phyloP scores from a whole-genome alignment of 495 filamentous ascomycete species.

The Neurospora tetraspora region DNA sequence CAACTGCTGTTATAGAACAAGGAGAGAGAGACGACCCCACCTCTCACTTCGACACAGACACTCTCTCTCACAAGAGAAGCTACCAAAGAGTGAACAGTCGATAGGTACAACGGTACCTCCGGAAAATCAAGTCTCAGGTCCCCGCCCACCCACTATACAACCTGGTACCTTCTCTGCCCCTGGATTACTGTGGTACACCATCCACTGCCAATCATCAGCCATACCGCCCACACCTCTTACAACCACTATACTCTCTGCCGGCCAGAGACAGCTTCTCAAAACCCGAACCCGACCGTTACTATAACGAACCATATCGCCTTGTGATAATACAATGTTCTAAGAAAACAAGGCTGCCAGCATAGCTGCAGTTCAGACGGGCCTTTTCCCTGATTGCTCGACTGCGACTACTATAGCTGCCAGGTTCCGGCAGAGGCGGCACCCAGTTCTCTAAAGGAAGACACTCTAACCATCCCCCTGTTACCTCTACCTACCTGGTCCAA shows the following conservation, averaged over 20 bases:
- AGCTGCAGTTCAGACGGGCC: constrained; percentile 5
- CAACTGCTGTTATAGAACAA: not conserved
- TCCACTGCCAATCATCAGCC: not conserved
- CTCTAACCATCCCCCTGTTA: constrained; percentile 3
- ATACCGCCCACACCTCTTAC: not conserved
- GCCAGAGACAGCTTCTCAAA: constrained; percentile 2
- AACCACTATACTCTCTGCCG: constrained; percentile 5
- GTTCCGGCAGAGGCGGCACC: constrained; percentile 13
- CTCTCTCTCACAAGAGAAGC: not conserved
- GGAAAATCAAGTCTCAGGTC: not conserved
- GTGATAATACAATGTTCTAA: constrained; percentile 6
- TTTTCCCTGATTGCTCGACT: constrained; percentile 10
- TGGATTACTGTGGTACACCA: constrained; percentile 1
- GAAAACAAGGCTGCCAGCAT: constrained; percentile 3
- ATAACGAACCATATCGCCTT: not conserved
- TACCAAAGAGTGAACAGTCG: not conserved
- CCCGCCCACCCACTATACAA: not conserved
- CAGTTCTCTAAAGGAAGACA: too few species aligned
- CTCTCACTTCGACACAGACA: not conserved
- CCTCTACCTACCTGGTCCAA: not conserved
- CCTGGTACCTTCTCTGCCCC: not conserved
- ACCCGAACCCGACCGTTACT: not conserved
- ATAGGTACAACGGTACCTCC: not conserved
- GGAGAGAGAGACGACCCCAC: not conserved
- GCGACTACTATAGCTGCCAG: constrained; percentile 2